Conservation (phyloP, 148 eudicot species). For the Persicaria tinctoria region DNA sequence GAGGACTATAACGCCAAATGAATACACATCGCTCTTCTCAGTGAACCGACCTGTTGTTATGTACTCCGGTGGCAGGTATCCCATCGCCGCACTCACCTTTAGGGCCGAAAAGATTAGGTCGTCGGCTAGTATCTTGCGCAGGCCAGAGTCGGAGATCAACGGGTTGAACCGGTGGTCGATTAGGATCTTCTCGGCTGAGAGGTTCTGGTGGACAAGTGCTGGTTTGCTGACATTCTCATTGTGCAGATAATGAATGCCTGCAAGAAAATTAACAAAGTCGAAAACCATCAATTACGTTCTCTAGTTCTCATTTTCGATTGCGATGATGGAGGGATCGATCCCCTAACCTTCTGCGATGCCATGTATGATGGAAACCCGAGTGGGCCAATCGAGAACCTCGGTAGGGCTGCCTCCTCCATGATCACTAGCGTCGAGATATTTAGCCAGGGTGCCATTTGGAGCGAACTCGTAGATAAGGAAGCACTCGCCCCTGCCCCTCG, state of each 20-base stretch:
- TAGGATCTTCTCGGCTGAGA: constrained; percentile 88
- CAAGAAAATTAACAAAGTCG: not conserved
- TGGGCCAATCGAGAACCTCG: constrained; percentile 65
- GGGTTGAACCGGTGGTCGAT: constrained; percentile 66
- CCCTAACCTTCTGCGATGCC: constrained; percentile 50
- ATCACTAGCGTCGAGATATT: constrained; percentile 48
- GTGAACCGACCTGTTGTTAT: constrained; percentile 81
- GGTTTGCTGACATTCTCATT: constrained; percentile 49
- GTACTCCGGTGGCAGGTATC: constrained; percentile 95
- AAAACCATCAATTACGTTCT: not conserved
- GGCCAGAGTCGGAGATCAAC: constrained; percentile 59
- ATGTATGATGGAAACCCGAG: constrained; percentile 63
- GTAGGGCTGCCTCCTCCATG: constrained; percentile 31
- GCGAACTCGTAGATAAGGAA: constrained; percentile 77
- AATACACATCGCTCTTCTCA: constrained; percentile 82
- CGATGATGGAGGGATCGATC: not conserved
- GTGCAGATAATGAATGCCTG: constrained; percentile 79
- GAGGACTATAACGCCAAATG: constrained; percentile 71
- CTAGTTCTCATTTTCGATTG: not conserved
- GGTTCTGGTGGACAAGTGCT: constrained; percentile 70
- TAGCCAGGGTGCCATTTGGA: constrained; percentile 55
- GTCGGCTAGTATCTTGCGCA: constrained; percentile 77
- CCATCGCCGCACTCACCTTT: constrained; percentile 96
- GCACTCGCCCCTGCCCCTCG: constrained; percentile 89
- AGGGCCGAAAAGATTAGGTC: constrained; percentile 74